Evolutionary conservation across 768 basidiomycete genomes (phyloP).

Genomic region (Leccinum pellstonianum): DNA sequence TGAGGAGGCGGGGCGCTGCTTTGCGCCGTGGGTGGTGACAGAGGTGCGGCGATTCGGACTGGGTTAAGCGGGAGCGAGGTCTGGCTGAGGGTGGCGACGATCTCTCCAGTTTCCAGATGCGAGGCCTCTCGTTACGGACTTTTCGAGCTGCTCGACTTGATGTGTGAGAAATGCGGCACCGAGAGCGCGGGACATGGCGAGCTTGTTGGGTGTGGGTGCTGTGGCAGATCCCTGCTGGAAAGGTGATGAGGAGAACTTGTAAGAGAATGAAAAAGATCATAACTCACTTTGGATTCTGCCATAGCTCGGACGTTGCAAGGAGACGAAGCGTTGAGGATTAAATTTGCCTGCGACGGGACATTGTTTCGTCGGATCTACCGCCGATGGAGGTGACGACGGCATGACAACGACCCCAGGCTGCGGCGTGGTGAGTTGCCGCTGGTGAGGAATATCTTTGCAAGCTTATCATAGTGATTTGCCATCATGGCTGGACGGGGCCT

Average conservation of each 20-base stretch:
- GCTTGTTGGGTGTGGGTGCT: conserved; percentile 47
- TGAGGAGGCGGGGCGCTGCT: conserved; percentile 23
- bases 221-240: conserved; percentile 22
- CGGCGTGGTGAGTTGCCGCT: too few relatives aligned
- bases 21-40: conserved; percentile 15
- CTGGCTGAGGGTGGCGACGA: conserved; percentile 33
- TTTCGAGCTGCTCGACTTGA: conserved; percentile 78
- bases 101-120: conserved; percentile 64
- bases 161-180: conserved; percentile 86
- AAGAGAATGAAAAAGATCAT: background rate
- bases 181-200: conserved; percentile 83
- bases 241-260: too few relatives aligned
- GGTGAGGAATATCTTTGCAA: too few relatives aligned
- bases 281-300: conserved; percentile 22
- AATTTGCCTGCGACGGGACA: too few relatives aligned
- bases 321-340: too few relatives aligned
- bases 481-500: too few relatives aligned
- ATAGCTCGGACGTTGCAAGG: background rate
- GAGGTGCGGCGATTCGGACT: conserved; percentile 20
- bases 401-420: too few relatives aligned
- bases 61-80: conserved; percentile 13
- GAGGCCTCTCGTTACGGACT: conserved; percentile 56
- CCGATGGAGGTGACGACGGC: too few relatives aligned
- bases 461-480: too few relatives aligned
- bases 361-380: too few relatives aligned